Conservation (phyloP, 2,329 filamentous ascomycete genomes). For the Cladosporium sphaerospermum region DNA sequence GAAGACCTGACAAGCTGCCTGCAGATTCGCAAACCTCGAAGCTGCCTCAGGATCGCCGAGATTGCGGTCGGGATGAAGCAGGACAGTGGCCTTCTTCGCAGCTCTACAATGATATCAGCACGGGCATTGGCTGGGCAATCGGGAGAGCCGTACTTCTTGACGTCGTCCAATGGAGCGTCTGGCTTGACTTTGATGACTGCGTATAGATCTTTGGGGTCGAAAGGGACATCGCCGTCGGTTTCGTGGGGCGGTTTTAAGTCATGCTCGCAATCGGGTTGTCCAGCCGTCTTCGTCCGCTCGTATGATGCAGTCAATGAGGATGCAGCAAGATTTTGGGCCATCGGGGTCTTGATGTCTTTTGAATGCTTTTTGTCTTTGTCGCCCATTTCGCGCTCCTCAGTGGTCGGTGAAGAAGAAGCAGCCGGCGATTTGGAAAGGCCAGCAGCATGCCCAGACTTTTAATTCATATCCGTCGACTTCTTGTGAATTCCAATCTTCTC, state of each 20-base stretch:
- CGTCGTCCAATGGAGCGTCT: not conserved
- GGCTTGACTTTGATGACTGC: constrained; percentile 5
- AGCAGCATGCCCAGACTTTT: not conserved
- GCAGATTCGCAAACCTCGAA: constrained; percentile 15
- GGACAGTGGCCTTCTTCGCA: constrained; percentile 3
- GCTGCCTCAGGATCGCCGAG: constrained; percentile 12
- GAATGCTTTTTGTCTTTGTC: too few relatives aligned
- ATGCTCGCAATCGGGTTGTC: not conserved
- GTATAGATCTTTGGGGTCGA: constrained; percentile 7
- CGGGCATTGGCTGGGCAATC: not conserved
- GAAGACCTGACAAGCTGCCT: constrained; percentile 6
- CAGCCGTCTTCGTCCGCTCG: not conserved
- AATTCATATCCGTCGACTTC: not conserved
- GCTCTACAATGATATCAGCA: constrained; percentile 10
- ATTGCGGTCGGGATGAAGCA: constrained; percentile 15
- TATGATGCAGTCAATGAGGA: too few relatives aligned
- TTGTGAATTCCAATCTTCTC: not conserved
- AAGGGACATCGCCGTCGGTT: not conserved
- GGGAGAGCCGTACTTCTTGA: constrained; percentile 3
- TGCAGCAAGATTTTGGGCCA: not conserved
- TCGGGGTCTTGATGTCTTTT: not conserved
- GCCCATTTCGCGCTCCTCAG: too few relatives aligned
- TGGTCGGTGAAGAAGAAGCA: too few relatives aligned
- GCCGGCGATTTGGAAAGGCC: too few relatives aligned
- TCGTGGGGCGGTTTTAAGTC: not conserved